A percentile compares a stretch with the other conserved stretches of the same genome.
These are phyloP conservation scores for Babesia ovata DNA, from an alignment of 169 alveolate species.

Conservation along the genomic window DNA sequence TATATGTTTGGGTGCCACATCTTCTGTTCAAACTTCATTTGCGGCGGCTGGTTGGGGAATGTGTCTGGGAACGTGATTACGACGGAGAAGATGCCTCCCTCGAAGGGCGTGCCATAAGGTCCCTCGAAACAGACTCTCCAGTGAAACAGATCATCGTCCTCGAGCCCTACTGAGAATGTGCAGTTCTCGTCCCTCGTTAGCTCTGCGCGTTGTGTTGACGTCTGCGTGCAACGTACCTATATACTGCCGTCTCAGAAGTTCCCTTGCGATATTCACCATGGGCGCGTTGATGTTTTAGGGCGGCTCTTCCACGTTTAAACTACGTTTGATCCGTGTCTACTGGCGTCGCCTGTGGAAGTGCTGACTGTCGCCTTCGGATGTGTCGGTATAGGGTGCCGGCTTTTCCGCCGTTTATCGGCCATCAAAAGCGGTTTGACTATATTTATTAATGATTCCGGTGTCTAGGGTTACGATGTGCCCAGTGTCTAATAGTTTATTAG, in stretches of 20 bases:
- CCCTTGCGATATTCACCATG: constrained; percentile 59
- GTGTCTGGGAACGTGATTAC: constrained; percentile 93
- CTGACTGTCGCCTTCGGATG: neutral
- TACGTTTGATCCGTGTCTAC: neutral
- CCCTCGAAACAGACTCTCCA: constrained; percentile 97
- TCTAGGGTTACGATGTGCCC: too few species aligned
- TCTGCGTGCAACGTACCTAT: constrained; percentile 3
- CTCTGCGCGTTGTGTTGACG: constrained; percentile 58
- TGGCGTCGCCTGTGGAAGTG: neutral
- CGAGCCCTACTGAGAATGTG: constrained; percentile 94
- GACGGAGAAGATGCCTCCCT: constrained; percentile 96
- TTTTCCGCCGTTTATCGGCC: neutral
- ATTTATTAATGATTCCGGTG: too few species aligned
- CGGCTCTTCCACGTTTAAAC: neutral
- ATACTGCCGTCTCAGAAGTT: constrained; percentile 46
- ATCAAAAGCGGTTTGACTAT: too few species aligned
- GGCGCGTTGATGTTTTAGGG: neutral
- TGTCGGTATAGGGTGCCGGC: neutral
- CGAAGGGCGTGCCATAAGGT: constrained; percentile 94
- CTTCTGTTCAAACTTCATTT: constrained; percentile 93
- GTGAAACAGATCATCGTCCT: constrained; percentile 90
- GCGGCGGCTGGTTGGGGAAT: constrained; percentile 98
- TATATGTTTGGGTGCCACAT: constrained; percentile 97
- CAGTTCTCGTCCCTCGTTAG: constrained; percentile 84
- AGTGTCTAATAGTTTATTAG: too few species aligned